phyloP scores from a whole-genome alignment of 305 asterid species.

The Fraxinus velutina region DNA sequence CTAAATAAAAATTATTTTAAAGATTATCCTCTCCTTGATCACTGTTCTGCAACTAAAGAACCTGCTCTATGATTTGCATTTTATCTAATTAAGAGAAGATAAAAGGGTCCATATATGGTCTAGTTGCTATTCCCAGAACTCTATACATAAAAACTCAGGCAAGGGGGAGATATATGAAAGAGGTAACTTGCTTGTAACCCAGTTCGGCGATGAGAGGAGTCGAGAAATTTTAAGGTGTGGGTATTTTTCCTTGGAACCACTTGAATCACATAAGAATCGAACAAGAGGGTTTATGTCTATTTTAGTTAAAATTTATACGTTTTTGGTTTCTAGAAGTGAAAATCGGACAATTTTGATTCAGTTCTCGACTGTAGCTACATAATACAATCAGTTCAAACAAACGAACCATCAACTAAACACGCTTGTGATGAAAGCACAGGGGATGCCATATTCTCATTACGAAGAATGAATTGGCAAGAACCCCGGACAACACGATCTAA shows the following conservation, averaged over 20 bases:
- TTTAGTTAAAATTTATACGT: not conserved
- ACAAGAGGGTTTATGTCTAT: not conserved
- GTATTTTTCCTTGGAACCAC: not conserved
- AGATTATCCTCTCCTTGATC: not conserved
- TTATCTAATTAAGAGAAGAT: not conserved
- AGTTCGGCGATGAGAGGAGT: not conserved
- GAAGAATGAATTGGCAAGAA: not conserved
- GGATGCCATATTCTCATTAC: too few species aligned
- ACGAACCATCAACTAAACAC: too few species aligned
- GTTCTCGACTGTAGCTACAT: not conserved
- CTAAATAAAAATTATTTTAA: not conserved
- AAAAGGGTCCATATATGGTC: not conserved
- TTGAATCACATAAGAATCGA: not conserved
- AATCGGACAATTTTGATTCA: too few species aligned
- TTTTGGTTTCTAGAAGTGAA: not conserved
- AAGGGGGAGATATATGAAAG: not conserved
- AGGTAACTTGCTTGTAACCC: not conserved
- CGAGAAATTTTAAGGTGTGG: not conserved
- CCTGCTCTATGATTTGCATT: not conserved
- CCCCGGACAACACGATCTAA: not conserved
- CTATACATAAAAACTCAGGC: not conserved
- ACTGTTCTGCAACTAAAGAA: not conserved
- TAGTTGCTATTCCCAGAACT: not conserved
- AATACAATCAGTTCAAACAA: too few species aligned
- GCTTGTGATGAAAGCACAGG: too few species aligned